Conservation (phyloP, 108 stramenopile genomes). For the Conticribra guillardii region DNA sequence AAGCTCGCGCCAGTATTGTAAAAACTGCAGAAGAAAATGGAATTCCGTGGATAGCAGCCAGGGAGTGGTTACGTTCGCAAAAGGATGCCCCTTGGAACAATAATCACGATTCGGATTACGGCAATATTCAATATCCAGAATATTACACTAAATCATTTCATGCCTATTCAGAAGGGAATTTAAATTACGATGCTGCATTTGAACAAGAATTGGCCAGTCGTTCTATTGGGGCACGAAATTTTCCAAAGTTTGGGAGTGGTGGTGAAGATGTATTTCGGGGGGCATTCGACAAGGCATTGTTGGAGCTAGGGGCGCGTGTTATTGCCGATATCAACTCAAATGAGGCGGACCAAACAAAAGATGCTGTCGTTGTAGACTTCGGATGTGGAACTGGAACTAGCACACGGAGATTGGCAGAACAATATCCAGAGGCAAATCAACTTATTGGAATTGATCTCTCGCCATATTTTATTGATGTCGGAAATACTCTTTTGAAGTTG, state of each 20-base stretch:
- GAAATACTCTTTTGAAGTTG: constrained; percentile 54
- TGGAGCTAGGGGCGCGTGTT: constrained; percentile 54
- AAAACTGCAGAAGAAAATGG: constrained; percentile 78
- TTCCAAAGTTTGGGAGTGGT: constrained; percentile 61
- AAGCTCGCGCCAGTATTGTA: constrained; percentile 74
- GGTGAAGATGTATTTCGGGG: constrained; percentile 83
- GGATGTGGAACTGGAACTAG: constrained; percentile 84
- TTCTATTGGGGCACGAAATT: constrained; percentile 80
- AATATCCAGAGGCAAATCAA: constrained; percentile 59
- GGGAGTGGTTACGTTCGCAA: constrained; percentile 59
- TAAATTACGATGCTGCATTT: constrained; percentile 77
- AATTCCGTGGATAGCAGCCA: constrained; percentile 66
- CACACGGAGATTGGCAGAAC: constrained; percentile 64
- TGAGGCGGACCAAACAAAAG: constrained; percentile 8
- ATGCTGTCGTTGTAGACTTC: constrained; percentile 60
- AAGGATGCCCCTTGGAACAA: constrained; percentile 45
- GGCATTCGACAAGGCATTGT: constrained; percentile 69
- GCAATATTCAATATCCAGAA: constrained; percentile 33
- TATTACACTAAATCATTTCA: constrained; percentile 74
- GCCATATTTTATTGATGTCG: constrained; percentile 74
- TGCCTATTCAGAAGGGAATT: constrained; percentile 78
- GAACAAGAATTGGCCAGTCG: constrained; percentile 79
- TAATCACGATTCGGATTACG: constrained; percentile 13
- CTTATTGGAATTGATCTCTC: constrained; percentile 73
- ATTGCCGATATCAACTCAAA: constrained; percentile 13